Evolutionary conservation across 805 yeast species (phyloP), one percentile per base, ranked within the genome.

Genomic region (Ogataea allantospora): DNA sequence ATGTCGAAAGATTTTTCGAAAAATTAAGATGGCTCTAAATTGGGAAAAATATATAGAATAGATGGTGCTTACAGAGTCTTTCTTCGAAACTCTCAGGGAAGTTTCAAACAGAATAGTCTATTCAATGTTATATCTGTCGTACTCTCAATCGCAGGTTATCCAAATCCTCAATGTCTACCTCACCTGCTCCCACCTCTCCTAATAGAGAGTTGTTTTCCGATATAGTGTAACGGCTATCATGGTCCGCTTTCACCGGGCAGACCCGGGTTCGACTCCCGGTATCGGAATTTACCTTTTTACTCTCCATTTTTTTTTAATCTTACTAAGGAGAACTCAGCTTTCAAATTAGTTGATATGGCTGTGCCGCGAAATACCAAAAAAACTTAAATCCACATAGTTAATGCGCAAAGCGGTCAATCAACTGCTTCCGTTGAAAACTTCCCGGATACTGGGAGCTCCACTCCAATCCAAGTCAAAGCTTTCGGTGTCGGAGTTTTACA

Each of bases 181-280:
- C n/a, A 17, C 22, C 31, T 7, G 5, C 6, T 6, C 3, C n/a
- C 12, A 28, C 29, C 10, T 15, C 5, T 15, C 9, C 27, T 4
- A 13, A 24, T 3, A 24, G 14, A 24, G 27, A 24, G 15, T 12
- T 24, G 15, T 9, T 20, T 27, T 77, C 83, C 83, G 83, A 77
- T 78, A 73, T 78, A 76, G 84, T 78, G 83, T 78, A 78, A 77
- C 82, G 84, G 83, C 79, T 77, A 78, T 77, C 83, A 78, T 79
- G 81, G 82, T 75, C 76, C 83, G 82, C 83, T 78, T 78, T 79
- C 83, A 78, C 84, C 83, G 83, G 76, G 83, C 81, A 78, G 67
- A 71, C 78, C 80, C 80, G 84, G 83, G 83, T 78, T 78, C 83
- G 82, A 78, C 83, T 77, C 84, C 84, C 83, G 81, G 84, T 73